Evolutionary conservation across 2,329 filamentous ascomycete genomes (phyloP).

Genomic region (Daldinia eschscholtzii): DNA sequence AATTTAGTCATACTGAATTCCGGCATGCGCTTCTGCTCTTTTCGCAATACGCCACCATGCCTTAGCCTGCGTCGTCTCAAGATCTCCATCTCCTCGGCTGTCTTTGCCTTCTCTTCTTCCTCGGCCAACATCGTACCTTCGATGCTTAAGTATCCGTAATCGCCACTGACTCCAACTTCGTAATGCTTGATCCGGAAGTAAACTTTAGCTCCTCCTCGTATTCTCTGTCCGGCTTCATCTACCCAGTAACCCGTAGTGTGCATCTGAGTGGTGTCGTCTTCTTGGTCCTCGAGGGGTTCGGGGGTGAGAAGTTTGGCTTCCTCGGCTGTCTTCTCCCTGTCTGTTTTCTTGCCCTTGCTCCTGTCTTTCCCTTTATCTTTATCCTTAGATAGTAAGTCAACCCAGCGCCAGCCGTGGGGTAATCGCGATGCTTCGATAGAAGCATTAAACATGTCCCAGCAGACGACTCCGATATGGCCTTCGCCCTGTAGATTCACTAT

Average conservation of each 20-base stretch:
- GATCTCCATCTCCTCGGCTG: conserved; percentile 64
- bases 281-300: conserved; percentile 53
- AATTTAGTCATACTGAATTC: conserved; percentile 71
- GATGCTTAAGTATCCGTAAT: conserved; percentile 84
- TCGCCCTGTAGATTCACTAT: conserved; percentile 88
- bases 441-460: conserved; percentile 92
- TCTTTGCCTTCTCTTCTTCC: conserved; percentile 72
- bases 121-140: conserved; percentile 86
- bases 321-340: conserved; percentile 38
- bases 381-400: conserved; percentile 66
- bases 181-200: conserved; percentile 87
- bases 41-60: conserved; percentile 52
- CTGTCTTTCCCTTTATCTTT: conserved; percentile 36
- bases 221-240: conserved; percentile 75
- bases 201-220: conserved; percentile 73
- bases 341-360: conserved; percentile 27
- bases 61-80: conserved; percentile 55
- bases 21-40: conserved; percentile 54
- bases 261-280: conserved; percentile 64
- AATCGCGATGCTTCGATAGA: conserved; percentile 83
- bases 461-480: conserved; percentile 88
- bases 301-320: conserved; percentile 54
- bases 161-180: conserved; percentile 80
- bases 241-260: conserved; percentile 79
- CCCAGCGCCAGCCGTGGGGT: conserved; percentile 84